Conservation (phyloP, 768 basidiomycete species). For the Hysterangium stoloniferum region DNA sequence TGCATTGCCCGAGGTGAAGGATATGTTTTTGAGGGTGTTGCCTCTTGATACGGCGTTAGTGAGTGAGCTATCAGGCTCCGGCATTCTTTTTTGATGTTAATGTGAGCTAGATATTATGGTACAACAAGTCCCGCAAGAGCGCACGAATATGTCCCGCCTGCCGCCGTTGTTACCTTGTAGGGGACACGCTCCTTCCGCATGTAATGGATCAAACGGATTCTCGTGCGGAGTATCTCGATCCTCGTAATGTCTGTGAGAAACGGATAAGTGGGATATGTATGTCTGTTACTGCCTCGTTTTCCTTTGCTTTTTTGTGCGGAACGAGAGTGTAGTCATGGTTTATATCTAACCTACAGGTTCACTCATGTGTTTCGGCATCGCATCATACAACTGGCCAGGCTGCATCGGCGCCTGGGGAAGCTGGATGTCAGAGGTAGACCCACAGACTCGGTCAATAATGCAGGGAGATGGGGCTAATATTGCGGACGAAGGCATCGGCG, state of each 20-base stretch:
- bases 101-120: conserved; percentile 59
- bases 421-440: conserved; percentile 60
- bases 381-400: conserved; percentile 54
- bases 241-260: conserved; percentile 50
- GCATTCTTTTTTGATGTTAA: not conserved
- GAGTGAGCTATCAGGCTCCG: conserved; percentile 20
- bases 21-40: conserved; percentile 63
- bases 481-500: conserved; percentile 38
- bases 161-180: conserved; percentile 60
- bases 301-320: conserved; percentile 7
- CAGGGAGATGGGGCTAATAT: conserved; percentile 23
- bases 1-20: conserved; percentile 62
- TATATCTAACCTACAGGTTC: conserved; percentile 44
- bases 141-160: conserved; percentile 76
- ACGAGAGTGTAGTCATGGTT: not conserved
- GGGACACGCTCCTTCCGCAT: conserved; percentile 51
- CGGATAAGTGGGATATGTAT: conserved; percentile 70
- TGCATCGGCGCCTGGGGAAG: conserved; percentile 66
- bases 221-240: conserved; percentile 21
- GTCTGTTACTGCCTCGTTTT: conserved; percentile 20
- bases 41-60: conserved; percentile 70
- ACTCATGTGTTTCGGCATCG: conserved; percentile 66
- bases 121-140: conserved; percentile 69
- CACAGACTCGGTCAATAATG: conserved; percentile 54
- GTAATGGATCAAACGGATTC: conserved; percentile 13